Evolutionary conservation across 768 basidiomycete genomes (phyloP), one percentile per base, ranked within the genome.

Genomic region (Trametes gibbosa): DNA sequence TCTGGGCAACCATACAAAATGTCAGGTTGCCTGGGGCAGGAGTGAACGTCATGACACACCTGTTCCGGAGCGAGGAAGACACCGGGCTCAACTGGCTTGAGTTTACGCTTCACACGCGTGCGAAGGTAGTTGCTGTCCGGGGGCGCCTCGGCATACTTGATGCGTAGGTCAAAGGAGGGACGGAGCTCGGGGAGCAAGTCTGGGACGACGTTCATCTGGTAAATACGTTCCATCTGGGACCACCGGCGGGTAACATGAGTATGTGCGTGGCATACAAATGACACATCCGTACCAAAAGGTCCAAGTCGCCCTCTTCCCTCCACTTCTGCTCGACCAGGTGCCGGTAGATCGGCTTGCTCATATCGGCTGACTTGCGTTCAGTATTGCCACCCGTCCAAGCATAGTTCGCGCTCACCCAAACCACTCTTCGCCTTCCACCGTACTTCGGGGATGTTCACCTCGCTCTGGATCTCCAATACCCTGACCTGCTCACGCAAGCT

Each of bases 171-270:
- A 37, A 92, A 67, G 17, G 84, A 82, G 0, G 93, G 92, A 50
- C 80, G 82, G 8, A 96, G 69, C 37, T 76, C 76, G 0, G 90
- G 84, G 17, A 98, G 70, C 12, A 95, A 75, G 68, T 99, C 96
- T 0, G 96, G 95, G 2, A 97, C 79, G 57, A 98, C 86, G 50
- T 86, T 75, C 92, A 97, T 93, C 74, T 95, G 91, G 65, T 92
- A 80, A 45, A 98, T 68, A 68, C 95, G 89, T 69, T 97, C 91
- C 93, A 97, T 97, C 89, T 95, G 68, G 7, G 29, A 29, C 19
- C 40, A 9, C 16, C 34, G 23, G 50, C 29, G 45, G n/a, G 14
- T 32, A n/a, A 5, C 13, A 21, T 4, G 17, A 5, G 21, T 25
- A 45, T 34, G 59, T 25, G 12, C 17, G 10, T 52, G 40, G n/a